A percentile compares a stretch with the other conserved stretches of the same genome.
These are phyloP conservation scores for Linum usitatissimum DNA, from an alignment of 345 rosid genomes.

Conservation along the genomic window DNA sequence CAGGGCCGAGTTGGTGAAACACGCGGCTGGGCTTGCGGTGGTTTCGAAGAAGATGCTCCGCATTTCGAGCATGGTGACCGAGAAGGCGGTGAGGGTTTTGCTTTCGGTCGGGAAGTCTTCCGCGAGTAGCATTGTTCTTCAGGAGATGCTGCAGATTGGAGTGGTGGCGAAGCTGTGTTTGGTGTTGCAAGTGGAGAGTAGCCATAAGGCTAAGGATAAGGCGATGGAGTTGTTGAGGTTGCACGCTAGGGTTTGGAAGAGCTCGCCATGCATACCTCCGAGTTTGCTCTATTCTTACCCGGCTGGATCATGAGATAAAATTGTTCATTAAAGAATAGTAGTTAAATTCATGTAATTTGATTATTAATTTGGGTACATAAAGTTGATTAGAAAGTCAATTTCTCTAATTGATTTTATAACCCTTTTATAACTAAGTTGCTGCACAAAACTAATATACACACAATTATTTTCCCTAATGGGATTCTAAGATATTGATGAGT, in stretches of 20 bases:
- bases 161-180: slow-evolving; percentile 58
- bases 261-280: slow-evolving; percentile 33
- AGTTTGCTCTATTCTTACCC: not conserved
- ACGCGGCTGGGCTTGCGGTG: slow-evolving; percentile 58
- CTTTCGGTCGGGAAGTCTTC: slow-evolving; percentile 48
- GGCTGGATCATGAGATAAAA: not conserved
- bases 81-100: slow-evolving; percentile 56
- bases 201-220: slow-evolving; percentile 38
- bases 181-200: slow-evolving; percentile 47
- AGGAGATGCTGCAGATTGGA: slow-evolving; percentile 70
- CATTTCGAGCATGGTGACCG: slow-evolving; percentile 50
- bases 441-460: too few species aligned
- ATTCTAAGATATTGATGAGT: too few species aligned
- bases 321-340: too few species aligned
- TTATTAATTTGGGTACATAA: too few species aligned
- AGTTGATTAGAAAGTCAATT: too few species aligned
- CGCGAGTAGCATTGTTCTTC: slow-evolving; percentile 31
- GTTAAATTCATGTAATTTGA: too few species aligned
- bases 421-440: too few species aligned
- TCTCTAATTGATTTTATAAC: too few species aligned
- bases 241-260: slow-evolving; percentile 60
- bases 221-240: slow-evolving; percentile 53
- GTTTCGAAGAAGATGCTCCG: slow-evolving; percentile 70
- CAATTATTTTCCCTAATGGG: too few species aligned
- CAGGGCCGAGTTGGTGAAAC: slow-evolving; percentile 51